Evolutionary conservation across 305 asterid species (phyloP).

Genomic region (Fraxinus xanthoxyloides): DNA sequence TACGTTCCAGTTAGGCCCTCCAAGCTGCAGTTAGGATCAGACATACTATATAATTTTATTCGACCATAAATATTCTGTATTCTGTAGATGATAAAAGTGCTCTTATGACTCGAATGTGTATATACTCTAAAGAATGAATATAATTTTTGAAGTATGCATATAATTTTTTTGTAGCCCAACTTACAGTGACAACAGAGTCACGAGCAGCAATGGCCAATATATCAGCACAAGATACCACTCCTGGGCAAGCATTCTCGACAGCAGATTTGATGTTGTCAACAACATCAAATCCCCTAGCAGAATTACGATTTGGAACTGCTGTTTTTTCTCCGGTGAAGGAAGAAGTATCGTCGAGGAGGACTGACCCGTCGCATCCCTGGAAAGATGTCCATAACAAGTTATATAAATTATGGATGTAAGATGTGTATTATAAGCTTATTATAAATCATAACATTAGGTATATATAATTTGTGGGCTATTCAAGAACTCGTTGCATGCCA

Average conservation of each 20-base stretch:
- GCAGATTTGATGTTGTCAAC: conserved; percentile 65
- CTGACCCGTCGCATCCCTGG: conserved; percentile 83
- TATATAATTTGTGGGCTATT: not conserved
- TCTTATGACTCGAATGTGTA: not conserved
- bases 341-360: conserved; percentile 75
- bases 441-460: too few species aligned
- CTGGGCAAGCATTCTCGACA: conserved; percentile 61
- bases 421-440: too few species aligned
- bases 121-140: not conserved
- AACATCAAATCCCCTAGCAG: conserved; percentile 71
- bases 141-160: not conserved
- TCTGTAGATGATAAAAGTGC: too few species aligned
- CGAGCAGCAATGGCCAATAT: conserved; percentile 63
- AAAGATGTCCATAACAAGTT: not conserved
- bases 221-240: conserved; percentile 72
- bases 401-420: too few species aligned
- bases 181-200: conserved; percentile 59
- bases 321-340: conserved; percentile 65
- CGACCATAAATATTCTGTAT: not conserved
- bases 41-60: not conserved
- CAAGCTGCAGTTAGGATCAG: conserved; percentile 42
- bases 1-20: conserved; percentile 77
- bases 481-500: not conserved
- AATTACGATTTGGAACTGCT: conserved; percentile 60
- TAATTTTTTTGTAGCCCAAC: conserved; percentile 9